Conservation (phyloP, 2,329 filamentous ascomycete species). For the Cytospora chrysosperma region DNA sequence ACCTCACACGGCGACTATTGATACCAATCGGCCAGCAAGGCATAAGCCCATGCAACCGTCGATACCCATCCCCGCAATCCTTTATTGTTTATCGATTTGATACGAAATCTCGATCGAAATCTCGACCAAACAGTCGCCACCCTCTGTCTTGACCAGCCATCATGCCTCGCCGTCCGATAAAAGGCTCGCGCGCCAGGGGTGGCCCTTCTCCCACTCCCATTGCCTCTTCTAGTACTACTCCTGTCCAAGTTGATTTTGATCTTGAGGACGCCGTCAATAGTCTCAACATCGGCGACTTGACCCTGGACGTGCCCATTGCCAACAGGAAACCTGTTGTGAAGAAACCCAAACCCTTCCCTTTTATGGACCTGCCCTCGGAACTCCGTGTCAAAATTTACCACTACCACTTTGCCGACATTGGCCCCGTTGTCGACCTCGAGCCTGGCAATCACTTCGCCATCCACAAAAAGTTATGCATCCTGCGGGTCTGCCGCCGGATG, state of each 20-base stretch:
- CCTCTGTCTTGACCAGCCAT: conserved; percentile 10
- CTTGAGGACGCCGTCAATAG: conserved; percentile 41
- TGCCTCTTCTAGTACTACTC: conserved; percentile 36
- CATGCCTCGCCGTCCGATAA: conserved; percentile 32
- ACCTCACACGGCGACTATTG: not conserved
- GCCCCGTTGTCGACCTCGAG: conserved; percentile 63
- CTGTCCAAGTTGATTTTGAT: conserved; percentile 41
- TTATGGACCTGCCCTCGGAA: conserved; percentile 68
- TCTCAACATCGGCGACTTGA: conserved; percentile 44
- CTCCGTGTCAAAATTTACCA: conserved; percentile 68
- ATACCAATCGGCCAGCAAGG: not conserved
- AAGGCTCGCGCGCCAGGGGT: conserved; percentile 35
- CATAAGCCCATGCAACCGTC: not conserved
- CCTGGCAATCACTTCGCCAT: conserved; percentile 64
- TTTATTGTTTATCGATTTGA: not conserved
- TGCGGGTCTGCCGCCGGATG: conserved; percentile 60
- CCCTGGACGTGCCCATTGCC: conserved; percentile 37
- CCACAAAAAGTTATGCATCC: conserved; percentile 57
- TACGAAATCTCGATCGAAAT: too few relatives aligned
- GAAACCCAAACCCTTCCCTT: conserved; percentile 54
- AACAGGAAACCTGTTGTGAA: conserved; percentile 27
- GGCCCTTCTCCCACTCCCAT: conserved; percentile 33
- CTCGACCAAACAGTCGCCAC: not conserved
- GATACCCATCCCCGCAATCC: not conserved
- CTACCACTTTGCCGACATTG: conserved; percentile 55